These are phyloP conservation scores for Chlorella ohadii DNA, from an alignment of 139 green algal species.

Conservation along the genomic window DNA sequence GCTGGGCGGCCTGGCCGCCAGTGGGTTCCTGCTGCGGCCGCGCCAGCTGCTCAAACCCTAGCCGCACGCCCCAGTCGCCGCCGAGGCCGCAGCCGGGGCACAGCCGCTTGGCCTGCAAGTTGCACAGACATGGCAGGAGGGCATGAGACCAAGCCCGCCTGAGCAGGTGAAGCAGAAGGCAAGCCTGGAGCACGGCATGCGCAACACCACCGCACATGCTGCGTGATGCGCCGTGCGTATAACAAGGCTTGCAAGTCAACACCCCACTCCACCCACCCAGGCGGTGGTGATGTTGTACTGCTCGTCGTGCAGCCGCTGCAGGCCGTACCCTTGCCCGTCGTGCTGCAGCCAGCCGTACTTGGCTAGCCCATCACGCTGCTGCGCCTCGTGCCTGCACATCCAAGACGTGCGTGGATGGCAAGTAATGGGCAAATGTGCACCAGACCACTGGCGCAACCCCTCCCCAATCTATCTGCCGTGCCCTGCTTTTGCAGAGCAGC, in stretches of 20 bases:
- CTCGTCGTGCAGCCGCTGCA: conserved; percentile 76
- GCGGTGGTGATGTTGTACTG: conserved; percentile 65
- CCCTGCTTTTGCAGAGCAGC: too few relatives aligned
- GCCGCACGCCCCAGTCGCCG: conserved; percentile 64
- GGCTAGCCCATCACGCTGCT: conserved; percentile 57
- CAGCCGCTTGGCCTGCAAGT: conserved; percentile 24
- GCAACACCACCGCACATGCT: too few relatives aligned
- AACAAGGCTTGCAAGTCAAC: background rate
- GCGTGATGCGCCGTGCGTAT: too few relatives aligned
- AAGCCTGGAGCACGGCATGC: too few relatives aligned
- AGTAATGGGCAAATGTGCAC: too few relatives aligned
- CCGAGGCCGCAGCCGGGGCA: conserved; percentile 41
- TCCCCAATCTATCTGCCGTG: too few relatives aligned
- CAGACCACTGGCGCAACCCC: too few relatives aligned
- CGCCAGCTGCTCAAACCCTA: conserved; percentile 13
- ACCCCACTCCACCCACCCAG: conserved; percentile 21
- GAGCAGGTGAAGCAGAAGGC: too few relatives aligned
- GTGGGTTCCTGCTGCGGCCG: background rate
- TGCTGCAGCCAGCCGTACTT: conserved; percentile 87
- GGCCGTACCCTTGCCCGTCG: conserved; percentile 83
- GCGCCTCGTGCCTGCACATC: conserved; percentile 62
- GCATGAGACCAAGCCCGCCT: too few relatives aligned
- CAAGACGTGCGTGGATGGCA: background rate
- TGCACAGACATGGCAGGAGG: background rate
- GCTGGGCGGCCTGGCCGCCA: background rate